A percentile compares a stretch with the other conserved stretches of the same genome.
phyloP scores from a whole-genome alignment of 2,329 filamentous ascomycete species.

The Sclerotinia borealis region DNA sequence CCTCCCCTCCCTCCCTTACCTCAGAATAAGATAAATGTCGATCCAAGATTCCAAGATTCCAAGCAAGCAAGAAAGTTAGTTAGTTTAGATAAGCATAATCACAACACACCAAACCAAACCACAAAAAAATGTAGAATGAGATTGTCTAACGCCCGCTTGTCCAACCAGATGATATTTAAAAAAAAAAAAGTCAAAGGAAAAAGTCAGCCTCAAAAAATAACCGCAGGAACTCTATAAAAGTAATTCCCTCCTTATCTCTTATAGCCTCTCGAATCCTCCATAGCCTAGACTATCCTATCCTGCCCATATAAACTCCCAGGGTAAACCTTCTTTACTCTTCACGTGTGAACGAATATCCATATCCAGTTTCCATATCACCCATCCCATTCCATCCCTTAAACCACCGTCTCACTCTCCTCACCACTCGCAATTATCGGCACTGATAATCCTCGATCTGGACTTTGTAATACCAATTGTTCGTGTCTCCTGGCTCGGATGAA shows the following conservation, averaged over 20 bases:
- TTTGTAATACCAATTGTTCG: constrained; percentile 88
- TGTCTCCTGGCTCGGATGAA: constrained; percentile 83
- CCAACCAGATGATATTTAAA: constrained; percentile 8
- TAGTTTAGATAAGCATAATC: not conserved
- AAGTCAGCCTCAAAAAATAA: not conserved
- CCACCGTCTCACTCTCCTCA: constrained; percentile 71
- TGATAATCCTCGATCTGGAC: constrained; percentile 79
- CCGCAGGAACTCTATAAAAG: not conserved
- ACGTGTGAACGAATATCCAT: constrained; percentile 5
- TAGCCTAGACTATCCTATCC: not conserved
- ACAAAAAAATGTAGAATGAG: not conserved
- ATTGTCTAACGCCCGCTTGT: constrained; percentile 4
- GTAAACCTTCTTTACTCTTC: constrained; percentile 5
- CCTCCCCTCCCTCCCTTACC: not conserved
- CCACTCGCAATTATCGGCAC: constrained; percentile 83
- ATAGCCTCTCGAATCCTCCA: not conserved
- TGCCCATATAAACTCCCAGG: constrained; percentile 11
- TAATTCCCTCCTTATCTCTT: not conserved
- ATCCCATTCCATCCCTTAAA: constrained; percentile 40
- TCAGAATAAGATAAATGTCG: not conserved
- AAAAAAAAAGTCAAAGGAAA: not conserved
- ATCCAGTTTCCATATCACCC: not conserved
- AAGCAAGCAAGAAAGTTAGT: no score
- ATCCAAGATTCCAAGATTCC: no score
- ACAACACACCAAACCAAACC: no score